phyloP scores from a whole-genome alignment of 176 grass and related monocot genomes.

The Canna indica region DNA sequence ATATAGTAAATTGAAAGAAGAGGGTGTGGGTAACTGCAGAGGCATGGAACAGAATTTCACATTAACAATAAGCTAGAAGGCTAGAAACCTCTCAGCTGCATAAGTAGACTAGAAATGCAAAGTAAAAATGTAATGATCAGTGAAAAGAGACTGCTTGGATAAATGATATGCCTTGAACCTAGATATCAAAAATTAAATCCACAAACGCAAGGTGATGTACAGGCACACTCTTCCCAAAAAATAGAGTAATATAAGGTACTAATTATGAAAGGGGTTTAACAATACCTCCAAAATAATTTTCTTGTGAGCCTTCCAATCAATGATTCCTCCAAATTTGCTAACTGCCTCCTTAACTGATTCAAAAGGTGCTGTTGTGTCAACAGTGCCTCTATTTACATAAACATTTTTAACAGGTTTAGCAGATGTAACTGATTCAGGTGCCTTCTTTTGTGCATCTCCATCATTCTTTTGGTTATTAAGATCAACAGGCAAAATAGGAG shows the following conservation, averaged over 20 bases:
- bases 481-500: too few relatives aligned
- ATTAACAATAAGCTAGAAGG: not conserved
- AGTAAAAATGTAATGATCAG: not conserved
- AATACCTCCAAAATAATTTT: constrained; percentile 66
- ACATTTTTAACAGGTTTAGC: constrained; percentile 19
- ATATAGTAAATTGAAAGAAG: not conserved
- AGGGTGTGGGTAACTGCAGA: not conserved
- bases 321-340: constrained; percentile 78
- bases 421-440: constrained; percentile 22
- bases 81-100: not conserved
- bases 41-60: not conserved
- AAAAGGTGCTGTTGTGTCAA: constrained; percentile 76
- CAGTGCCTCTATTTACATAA: constrained; percentile 34
- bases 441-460: constrained; percentile 17
- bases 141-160: not conserved
- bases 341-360: constrained; percentile 87
- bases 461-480: constrained; percentile 9
- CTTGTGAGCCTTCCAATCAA: constrained; percentile 92
- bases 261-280: not conserved
- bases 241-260: not conserved
- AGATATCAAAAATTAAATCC: too few relatives aligned
- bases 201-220: too few relatives aligned
- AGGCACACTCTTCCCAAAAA: not conserved
- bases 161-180: too few relatives aligned
- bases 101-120: not conserved